A percentile compares a stretch with the other conserved stretches of the same genome.
These are phyloP conservation scores for Suillus cothurnatus DNA, from an alignment of 768 basidiomycete species.

Conservation along the genomic window DNA sequence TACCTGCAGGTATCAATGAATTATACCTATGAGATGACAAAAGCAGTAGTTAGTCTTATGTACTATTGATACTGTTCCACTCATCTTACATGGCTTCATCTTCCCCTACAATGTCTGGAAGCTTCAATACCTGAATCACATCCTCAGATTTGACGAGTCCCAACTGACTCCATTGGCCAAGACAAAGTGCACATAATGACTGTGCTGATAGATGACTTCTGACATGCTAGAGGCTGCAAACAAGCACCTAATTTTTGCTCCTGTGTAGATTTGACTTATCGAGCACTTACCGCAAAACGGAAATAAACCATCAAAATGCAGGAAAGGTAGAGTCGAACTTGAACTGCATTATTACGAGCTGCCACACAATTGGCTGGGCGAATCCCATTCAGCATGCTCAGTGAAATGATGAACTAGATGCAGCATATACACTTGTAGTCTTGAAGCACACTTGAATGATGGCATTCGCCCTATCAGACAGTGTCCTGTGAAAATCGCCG, in stretches of 20 bases:
- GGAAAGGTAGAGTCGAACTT: not conserved
- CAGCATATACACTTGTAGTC: too few species aligned
- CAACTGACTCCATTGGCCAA: constrained; percentile 31
- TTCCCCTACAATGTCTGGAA: constrained; percentile 11
- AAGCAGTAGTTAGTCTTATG: too few species aligned
- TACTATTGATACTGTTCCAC: too few species aligned
- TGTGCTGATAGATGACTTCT: constrained; percentile 24
- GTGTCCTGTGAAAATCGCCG: not conserved
- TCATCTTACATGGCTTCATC: constrained; percentile 12
- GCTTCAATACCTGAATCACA: constrained; percentile 15
- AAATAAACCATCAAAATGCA: not conserved
- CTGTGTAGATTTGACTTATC: not conserved
- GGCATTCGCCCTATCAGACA: not conserved
- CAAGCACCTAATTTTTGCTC: too few species aligned
- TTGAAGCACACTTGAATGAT: too few species aligned
- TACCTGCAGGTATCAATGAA: too few species aligned
- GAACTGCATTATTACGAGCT: not conserved
- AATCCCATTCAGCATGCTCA: not conserved
- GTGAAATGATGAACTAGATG: not conserved
- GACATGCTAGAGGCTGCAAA: too few species aligned
- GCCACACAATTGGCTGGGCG: not conserved
- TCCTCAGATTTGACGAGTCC: constrained; percentile 27
- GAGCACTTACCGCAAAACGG: not conserved
- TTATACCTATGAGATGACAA: too few species aligned
- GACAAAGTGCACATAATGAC: constrained; percentile 31